Evolutionary conservation across 139 green algal genomes (phyloP).

Genomic region (Chlorella sp.): DNA sequence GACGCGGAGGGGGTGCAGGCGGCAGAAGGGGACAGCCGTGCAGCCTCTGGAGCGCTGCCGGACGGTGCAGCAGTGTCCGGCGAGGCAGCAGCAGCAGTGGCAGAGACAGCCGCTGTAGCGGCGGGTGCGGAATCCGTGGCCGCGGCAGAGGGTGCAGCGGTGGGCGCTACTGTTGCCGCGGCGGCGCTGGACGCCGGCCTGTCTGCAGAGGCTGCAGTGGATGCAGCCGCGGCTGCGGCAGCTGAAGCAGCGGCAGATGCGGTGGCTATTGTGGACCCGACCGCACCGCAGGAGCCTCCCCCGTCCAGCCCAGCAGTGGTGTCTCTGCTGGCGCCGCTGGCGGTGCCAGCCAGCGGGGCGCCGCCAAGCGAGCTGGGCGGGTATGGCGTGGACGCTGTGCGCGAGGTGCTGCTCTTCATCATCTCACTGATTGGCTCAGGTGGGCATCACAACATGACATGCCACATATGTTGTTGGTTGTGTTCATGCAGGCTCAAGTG

Average conservation of each 20-base stretch:
- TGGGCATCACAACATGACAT: too few relatives aligned
- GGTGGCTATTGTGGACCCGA: background rate
- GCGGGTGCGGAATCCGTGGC: background rate
- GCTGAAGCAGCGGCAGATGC: background rate
- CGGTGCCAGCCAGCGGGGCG: background rate
- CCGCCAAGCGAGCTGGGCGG: background rate
- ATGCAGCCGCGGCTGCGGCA: background rate
- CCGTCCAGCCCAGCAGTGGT: slow-evolving; percentile 1
- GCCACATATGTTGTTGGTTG: too few relatives aligned
- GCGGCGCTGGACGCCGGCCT: background rate
- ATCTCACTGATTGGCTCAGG: slow-evolving; percentile 49
- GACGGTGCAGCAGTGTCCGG: background rate
- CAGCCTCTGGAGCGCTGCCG: background rate
- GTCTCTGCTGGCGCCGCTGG: background rate
- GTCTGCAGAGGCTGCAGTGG: background rate
- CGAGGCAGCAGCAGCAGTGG: background rate
- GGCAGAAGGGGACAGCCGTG: background rate
- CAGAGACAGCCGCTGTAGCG: background rate
- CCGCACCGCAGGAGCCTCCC: background rate
- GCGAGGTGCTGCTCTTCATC: slow-evolving; percentile 59
- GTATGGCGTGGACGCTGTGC: slow-evolving; percentile 52
- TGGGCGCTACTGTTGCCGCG: background rate
- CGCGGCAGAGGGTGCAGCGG: background rate
- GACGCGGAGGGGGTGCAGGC: background rate
- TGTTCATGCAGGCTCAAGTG: too few relatives aligned